Evolutionary conservation across 1,284 basidiomycete species (phyloP).

Genomic region (Fomitopsis schrenkii): DNA sequence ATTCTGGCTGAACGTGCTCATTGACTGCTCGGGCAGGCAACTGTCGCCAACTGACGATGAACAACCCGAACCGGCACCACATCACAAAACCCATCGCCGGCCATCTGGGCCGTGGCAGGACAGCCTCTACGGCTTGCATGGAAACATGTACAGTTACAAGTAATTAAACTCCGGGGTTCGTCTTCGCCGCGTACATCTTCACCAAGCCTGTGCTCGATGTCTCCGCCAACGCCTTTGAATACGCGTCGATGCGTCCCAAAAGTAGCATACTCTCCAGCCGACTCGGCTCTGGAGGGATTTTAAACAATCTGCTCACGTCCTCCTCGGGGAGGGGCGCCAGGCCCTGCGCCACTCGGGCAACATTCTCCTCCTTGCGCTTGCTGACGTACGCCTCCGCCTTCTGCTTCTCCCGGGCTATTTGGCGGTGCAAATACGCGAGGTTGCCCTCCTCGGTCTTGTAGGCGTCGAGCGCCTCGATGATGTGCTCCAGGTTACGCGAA

Average conservation of each 20-base stretch:
- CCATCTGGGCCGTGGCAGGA: neutral
- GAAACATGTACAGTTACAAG: neutral
- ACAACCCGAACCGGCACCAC: neutral
- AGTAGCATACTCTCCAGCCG: slow-evolving; percentile 86
- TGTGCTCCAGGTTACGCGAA: slow-evolving; percentile 72
- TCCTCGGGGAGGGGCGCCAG: slow-evolving; percentile 86
- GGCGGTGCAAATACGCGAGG: slow-evolving; percentile 87
- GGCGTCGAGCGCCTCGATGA: slow-evolving; percentile 81
- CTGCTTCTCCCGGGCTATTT: slow-evolving; percentile 86
- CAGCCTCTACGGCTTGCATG: neutral
- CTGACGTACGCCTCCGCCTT: slow-evolving; percentile 79
- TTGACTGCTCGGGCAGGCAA: neutral
- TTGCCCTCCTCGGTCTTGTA: slow-evolving; percentile 93
- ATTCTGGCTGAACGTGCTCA: neutral
- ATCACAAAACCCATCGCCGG: neutral
- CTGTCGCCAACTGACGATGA: neutral
- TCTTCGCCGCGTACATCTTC: slow-evolving; percentile 72
- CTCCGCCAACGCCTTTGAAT: slow-evolving; percentile 72
- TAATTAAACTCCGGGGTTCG: slow-evolving; percentile 22
- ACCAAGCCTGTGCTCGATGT: slow-evolving; percentile 68
- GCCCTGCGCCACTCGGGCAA: slow-evolving; percentile 77
- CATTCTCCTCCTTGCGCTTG: slow-evolving; percentile 91
- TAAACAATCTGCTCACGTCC: slow-evolving; percentile 80
- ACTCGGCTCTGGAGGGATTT: slow-evolving; percentile 86
- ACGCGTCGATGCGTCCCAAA: slow-evolving; percentile 84